phyloP scores from a whole-genome alignment of 495 filamentous ascomycete genomes.

The Neurospora africana region DNA sequence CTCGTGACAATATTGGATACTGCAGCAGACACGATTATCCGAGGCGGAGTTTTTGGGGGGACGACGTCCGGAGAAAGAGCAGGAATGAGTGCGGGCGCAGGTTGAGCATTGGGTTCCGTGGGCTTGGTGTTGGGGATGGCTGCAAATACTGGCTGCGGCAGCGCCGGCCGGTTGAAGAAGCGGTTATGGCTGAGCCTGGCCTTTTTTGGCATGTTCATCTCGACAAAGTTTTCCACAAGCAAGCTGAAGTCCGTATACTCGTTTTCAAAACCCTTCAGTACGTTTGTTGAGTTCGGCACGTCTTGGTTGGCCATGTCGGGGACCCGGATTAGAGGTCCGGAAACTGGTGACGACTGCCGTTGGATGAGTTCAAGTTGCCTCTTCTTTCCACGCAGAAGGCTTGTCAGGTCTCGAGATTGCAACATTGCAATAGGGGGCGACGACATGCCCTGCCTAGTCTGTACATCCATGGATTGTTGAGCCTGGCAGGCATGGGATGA shows the following conservation, averaged over 20 bases:
- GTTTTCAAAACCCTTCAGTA: conserved; percentile 5
- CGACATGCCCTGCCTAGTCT: background rate
- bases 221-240: conserved; percentile 36
- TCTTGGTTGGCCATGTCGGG: background rate
- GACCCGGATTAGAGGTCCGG: background rate
- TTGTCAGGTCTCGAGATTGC: conserved; percentile 1
- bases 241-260: conserved; percentile 14
- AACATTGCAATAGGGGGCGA: background rate
- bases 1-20: conserved; percentile 37
- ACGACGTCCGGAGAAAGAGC: conserved; percentile 14
- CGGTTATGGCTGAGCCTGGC: conserved; percentile 18
- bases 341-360: background rate
- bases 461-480: background rate
- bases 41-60: conserved; percentile 14
- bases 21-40: conserved; percentile 40
- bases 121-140: background rate
- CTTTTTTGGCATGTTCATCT: conserved; percentile 26
- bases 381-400: conserved; percentile 11
- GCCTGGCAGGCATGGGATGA: background rate
- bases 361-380: conserved; percentile 1
- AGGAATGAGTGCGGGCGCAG: conserved; percentile 9
- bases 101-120: background rate
- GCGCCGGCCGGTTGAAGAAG: background rate
- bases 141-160: background rate
- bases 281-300: conserved; percentile 5